Evolutionary conservation across 2,329 filamentous ascomycete genomes (phyloP), one percentile per base, ranked within the genome.

Genomic region (Aureobasidium sp.): DNA sequence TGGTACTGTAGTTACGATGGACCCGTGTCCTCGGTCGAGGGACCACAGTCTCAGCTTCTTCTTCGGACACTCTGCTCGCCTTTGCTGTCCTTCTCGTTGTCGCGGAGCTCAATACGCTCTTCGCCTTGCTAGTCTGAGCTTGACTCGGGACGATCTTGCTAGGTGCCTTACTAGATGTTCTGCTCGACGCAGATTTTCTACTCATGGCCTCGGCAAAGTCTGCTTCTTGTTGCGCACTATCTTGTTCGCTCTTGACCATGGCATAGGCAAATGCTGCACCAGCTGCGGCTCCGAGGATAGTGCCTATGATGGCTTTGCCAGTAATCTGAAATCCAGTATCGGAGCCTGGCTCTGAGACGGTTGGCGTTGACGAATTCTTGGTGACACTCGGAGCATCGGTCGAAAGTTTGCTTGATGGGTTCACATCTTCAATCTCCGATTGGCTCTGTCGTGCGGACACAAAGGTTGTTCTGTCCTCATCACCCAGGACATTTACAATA

Each of bases 251-350:
- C 66, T 83, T 85, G 66, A 85, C 81, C 77, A 91, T 86, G 26
- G 85, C 86, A 74, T 94, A 96, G 10, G 89, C 87, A 44, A 89
- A 78, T 10, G 87, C 88, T 39, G 87, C 89, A 43, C 88, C 89
- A 20, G 89, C 89, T 17, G 89, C 90, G 36, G 88, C 89, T 47
- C 90, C 90, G 53, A 96, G 80, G 12, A 95, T 78, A 8, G 89
- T 88, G 8, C 90, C 89, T 50, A 94, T 81, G 26, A 74, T 43
- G 17, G 67, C 64, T 61, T 71, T 71, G 29, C 59, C 59, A 13
- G 66, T 65, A 27, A 69, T 48, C 6, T 59, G 55, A 5, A 59
- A 27, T 20, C 43, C 43, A 13, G 34, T 2, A 1, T 39, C 24
- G 24, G 43, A 46, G 20, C 43, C n/a, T n/a, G n/a, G n/a, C n/a